Evolutionary conservation across 768 basidiomycete species (phyloP).

Genomic region (Pulveroboletus sp.): DNA sequence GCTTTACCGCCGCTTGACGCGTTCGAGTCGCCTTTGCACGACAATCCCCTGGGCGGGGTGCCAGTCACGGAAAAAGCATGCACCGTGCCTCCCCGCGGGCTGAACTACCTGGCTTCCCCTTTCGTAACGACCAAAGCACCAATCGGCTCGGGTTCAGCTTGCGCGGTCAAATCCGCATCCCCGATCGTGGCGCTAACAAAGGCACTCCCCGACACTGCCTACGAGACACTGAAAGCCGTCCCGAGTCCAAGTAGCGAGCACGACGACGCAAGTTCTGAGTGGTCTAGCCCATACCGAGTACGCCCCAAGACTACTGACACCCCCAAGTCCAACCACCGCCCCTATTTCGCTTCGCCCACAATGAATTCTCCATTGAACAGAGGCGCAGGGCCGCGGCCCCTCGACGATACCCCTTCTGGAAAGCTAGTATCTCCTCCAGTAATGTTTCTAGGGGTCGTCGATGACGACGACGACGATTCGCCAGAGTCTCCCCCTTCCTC

Average conservation of each 20-base stretch:
- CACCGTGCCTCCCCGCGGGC: background rate
- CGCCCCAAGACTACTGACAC: background rate
- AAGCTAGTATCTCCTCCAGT: background rate
- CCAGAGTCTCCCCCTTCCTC: conserved; percentile 1
- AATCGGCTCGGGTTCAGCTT: background rate
- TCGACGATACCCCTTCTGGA: background rate
- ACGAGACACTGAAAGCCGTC: background rate
- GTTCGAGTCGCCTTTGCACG: conserved; percentile 9
- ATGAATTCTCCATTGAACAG: conserved; percentile 6
- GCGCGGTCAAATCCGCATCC: conserved; percentile 1
- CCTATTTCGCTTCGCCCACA: conserved; percentile 2
- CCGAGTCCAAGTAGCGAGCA: background rate
- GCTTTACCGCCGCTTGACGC: conserved; percentile 11
- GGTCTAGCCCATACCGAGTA: background rate
- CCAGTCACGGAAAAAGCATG: background rate
- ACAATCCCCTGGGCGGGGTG: conserved; percentile 3
- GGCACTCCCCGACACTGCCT: background rate
- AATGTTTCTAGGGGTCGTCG: background rate
- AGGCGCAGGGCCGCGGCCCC: conserved; percentile 6
- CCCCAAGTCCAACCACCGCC: conserved; percentile 1
- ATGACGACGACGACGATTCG: background rate
- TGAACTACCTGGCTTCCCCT: conserved; percentile 14
- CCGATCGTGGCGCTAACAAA: background rate
- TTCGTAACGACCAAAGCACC: conserved; percentile 8
- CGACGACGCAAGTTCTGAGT: background rate